These are phyloP conservation scores for Venturia pyrina DNA, from an alignment of 2,329 filamentous ascomycete species.

Conservation along the genomic window DNA sequence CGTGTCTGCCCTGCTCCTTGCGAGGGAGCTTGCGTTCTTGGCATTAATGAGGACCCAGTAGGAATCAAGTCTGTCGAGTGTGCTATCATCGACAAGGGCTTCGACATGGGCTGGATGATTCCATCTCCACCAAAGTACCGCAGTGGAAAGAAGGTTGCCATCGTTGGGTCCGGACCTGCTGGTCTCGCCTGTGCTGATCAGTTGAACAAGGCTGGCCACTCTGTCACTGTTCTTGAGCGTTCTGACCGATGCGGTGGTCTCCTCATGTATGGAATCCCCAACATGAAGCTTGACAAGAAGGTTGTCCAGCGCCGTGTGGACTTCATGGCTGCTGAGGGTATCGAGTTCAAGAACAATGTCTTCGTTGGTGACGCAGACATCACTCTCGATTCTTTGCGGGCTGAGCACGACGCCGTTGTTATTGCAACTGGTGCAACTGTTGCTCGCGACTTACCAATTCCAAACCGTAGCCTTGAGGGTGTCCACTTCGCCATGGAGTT, in stretches of 20 bases:
- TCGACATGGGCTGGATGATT: conserved; percentile 97
- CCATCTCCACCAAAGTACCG: conserved; percentile 67
- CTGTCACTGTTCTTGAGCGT: conserved; percentile 84
- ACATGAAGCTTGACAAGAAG: conserved; percentile 99
- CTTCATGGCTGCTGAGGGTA: conserved; percentile 84
- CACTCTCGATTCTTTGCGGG: conserved; percentile 61
- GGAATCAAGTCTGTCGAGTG: conserved; percentile 98
- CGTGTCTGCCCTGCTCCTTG: conserved; percentile 95
- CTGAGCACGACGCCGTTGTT: conserved; percentile 70
- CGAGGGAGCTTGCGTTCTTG: conserved; percentile 89
- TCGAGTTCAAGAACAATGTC: conserved; percentile 70
- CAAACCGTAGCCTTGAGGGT: conserved; percentile 76
- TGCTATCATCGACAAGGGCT: conserved; percentile 93
- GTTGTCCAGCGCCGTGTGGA: conserved; percentile 91
- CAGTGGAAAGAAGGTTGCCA: conserved; percentile 77
- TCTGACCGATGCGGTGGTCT: conserved; percentile 83
- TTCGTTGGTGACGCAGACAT: conserved; percentile 64
- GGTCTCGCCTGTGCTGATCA: conserved; percentile 88
- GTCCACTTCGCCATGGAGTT: conserved; percentile 98
- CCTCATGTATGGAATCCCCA: conserved; percentile 97
- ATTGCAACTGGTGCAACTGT: conserved; percentile 90
- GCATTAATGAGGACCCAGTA: conserved; percentile 93
- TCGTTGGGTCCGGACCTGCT: conserved; percentile 86
- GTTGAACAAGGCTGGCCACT: conserved; percentile 84
- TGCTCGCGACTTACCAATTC: conserved; percentile 83